Conservation (phyloP, 2,329 filamentous ascomycete genomes). For the Leptographium lundbergii region DNA sequence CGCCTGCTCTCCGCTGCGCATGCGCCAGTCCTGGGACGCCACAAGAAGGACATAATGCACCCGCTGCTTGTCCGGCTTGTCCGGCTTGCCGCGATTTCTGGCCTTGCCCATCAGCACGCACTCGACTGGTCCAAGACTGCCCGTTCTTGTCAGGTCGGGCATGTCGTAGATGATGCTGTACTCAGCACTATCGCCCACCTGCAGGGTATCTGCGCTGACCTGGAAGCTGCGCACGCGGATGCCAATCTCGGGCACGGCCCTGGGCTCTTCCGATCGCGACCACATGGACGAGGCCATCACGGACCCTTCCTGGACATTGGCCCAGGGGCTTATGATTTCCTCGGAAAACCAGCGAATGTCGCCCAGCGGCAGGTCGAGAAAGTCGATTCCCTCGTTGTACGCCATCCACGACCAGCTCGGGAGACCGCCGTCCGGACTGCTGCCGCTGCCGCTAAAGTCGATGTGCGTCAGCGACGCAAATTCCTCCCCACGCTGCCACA, state of each 20-base stretch:
- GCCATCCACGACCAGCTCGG: conserved; percentile 25
- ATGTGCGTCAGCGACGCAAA: background rate
- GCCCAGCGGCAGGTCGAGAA: conserved; percentile 14
- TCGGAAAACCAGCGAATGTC: background rate
- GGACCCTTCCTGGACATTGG: too few species aligned
- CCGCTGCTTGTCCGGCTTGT: background rate
- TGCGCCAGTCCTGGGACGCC: background rate
- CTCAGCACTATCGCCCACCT: background rate
- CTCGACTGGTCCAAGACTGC: too few species aligned
- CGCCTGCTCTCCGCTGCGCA: background rate
- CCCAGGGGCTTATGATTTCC: conserved; percentile 1
- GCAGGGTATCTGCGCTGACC: background rate
- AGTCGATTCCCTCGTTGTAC: conserved; percentile 19
- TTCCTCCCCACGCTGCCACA: conserved; percentile 16
- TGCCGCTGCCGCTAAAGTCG: background rate
- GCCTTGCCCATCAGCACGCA: background rate
- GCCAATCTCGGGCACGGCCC: background rate
- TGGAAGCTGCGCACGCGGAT: background rate
- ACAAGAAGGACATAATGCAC: background rate
- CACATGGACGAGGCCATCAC: background rate
- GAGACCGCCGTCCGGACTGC: conserved; percentile 1
- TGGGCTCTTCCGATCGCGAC: background rate
- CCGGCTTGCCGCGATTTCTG: background rate
- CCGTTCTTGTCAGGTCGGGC: background rate
- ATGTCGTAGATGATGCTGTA: background rate